A percentile compares a stretch with the other conserved stretches of the same genome.
Conservation (phyloP, 2,329 filamentous ascomycete genomes). For the Fusarium pilosicola region DNA sequence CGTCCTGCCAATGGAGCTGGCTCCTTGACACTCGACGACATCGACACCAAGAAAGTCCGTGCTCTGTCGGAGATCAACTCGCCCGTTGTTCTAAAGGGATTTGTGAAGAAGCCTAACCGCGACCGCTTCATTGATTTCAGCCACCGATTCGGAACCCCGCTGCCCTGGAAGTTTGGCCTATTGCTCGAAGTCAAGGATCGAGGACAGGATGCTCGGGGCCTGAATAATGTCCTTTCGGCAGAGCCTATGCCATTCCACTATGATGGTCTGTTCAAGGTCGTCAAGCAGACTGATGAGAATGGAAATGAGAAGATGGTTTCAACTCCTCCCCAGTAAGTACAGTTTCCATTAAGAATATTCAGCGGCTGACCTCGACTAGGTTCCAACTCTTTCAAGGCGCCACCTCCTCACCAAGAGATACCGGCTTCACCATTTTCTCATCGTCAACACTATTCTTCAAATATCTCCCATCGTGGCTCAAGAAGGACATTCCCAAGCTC, state of each 20-base stretch:
- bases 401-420: slow-evolving; percentile 58
- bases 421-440: slow-evolving; percentile 65
- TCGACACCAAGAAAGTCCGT: slow-evolving; percentile 58
- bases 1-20: slow-evolving; percentile 48
- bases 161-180: slow-evolving; percentile 64
- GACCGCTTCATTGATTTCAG: slow-evolving; percentile 58
- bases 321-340: slow-evolving; percentile 54
- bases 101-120: slow-evolving; percentile 57
- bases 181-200: slow-evolving; percentile 62
- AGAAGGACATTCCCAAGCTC: slow-evolving; percentile 50
- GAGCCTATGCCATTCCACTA: slow-evolving; percentile 69
- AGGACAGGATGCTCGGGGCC: slow-evolving; percentile 53
- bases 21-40: slow-evolving; percentile 52
- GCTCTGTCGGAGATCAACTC: slow-evolving; percentile 60
- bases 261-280: slow-evolving; percentile 66
- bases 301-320: slow-evolving; percentile 55
- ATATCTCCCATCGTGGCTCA: slow-evolving; percentile 53
- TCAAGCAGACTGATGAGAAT: slow-evolving; percentile 50
- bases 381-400: slow-evolving; percentile 65
- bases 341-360: accelerated
- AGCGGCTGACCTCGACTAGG: slow-evolving; percentile 31
- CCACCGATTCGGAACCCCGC: slow-evolving; percentile 57
- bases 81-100: slow-evolving; percentile 63
- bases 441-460: slow-evolving; percentile 61
- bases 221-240: slow-evolving; percentile 63